Base-by-base conservation (phyloP, 2,329 filamentous ascomycete species). In the Pezicula rhizophila region DNA sequence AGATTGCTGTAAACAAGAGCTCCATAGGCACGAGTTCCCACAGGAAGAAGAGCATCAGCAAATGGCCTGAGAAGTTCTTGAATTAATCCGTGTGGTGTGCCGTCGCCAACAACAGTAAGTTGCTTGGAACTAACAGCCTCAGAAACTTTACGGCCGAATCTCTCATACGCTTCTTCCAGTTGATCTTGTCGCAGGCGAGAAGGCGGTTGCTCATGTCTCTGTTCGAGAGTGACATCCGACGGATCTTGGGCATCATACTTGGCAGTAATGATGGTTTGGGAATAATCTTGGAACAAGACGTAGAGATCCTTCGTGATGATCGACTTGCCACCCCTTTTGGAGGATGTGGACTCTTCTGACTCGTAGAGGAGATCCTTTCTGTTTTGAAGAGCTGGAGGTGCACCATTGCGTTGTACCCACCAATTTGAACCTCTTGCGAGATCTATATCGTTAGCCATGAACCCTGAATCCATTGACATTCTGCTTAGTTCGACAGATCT, bases 261-360 rank as follows among this genome's bases (percentile, higher is more conserved):
- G 15, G 84, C 87, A 0, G 85, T 89, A 60, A 99, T 79, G 55
- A 95, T 77, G 0, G 92, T 97, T 65, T 97, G 93, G 15, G 91
- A 96, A 67, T 99, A 99, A 69, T 99, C 93, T 61, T 90, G 84
- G 71, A 89, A 99, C 8, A 99, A 71, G n/a, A 97, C 74, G 59
- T 86, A 93, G 38, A 96, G 77, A 51, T 91, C 83, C 56, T 91
- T 91, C 6, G 85, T 87, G 17, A 95, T 73, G 1, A 77, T 78
- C 1, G 82, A 82, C 64, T 84, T 85, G 23, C 87, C 83, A 25
- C 85, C 84, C 12, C 84, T 79, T 55, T 84, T 83, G 10, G 79
- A 77, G 12, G 84, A 79, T 6, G 78, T 83, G 1, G 84, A 82
- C 63, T 96, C 89, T 55, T 95, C 88, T 18, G 84, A 78, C 66